A percentile compares a stretch with the other conserved stretches of the same genome.
Conservation (phyloP, 257 asterid genomes). For the Ocimum tenuiflorum region DNA sequence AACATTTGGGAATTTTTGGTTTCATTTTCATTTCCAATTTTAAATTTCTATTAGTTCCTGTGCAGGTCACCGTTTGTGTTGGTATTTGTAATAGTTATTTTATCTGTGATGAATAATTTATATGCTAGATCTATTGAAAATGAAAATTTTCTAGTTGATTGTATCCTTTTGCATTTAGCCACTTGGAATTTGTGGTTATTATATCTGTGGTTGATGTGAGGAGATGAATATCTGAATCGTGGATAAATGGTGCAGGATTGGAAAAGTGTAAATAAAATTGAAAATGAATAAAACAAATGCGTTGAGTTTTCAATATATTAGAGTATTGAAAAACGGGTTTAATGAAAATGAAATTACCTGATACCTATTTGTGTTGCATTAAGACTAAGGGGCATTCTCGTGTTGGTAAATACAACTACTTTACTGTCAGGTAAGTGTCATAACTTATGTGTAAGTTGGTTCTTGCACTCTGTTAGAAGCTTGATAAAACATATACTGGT, state of each 20-base stretch:
- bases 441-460: not conserved
- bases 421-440: not conserved
- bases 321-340: no score
- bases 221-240: no score
- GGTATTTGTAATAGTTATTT: not conserved
- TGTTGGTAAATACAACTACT: not conserved
- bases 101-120: not conserved
- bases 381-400: not conserved
- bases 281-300: no score
- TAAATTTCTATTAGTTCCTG: not conserved
- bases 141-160: not conserved
- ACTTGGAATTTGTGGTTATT: no score
- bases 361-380: not conserved
- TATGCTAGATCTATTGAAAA: no score
- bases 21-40: not conserved
- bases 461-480: conserved; percentile 4
- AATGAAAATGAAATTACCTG: no score
- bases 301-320: no score
- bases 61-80: not conserved
- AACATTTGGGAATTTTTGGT: not conserved
- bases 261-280: no score
- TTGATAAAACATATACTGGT: not conserved
- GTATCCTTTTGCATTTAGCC: not conserved
- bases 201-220: no score
- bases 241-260: no score